Conservation (phyloP, 805 yeast genomes). For the Zygosaccharomyces siamensis region DNA sequence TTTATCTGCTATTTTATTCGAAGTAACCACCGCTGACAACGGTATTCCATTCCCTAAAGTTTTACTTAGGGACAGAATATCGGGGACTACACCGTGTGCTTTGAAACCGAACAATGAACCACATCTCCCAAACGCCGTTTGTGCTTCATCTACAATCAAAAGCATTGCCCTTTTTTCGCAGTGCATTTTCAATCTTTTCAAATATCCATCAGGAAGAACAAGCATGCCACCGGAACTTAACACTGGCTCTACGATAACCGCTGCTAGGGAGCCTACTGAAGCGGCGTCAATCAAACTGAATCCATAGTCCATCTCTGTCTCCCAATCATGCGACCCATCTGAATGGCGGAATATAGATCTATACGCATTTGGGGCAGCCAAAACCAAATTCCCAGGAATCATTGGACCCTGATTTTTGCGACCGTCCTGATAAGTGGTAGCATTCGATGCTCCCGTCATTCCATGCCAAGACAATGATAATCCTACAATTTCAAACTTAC, state of each 20-base stretch:
- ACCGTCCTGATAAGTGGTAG: constrained; percentile 28
- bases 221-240: constrained; percentile 52
- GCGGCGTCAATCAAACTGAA: constrained; percentile 28
- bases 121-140: constrained; percentile 51
- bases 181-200: constrained; percentile 25
- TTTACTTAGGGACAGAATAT: constrained; percentile 33
- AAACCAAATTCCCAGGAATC: constrained; percentile 26
- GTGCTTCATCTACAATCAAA: constrained; percentile 52
- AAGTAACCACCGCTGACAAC: constrained; percentile 31
- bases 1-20: constrained; percentile 23
- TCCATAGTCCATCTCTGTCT: constrained; percentile 28
- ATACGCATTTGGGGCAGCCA: constrained; percentile 30
- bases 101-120: constrained; percentile 44
- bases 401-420: constrained; percentile 30
- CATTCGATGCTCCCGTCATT: constrained; percentile 29
- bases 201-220: constrained; percentile 37
- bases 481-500: constrained; percentile 30
- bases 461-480: constrained; percentile 32
- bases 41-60: constrained; percentile 36
- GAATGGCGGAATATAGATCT: constrained; percentile 27
- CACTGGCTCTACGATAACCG: constrained; percentile 48
- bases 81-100: constrained; percentile 32
- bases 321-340: constrained; percentile 32
- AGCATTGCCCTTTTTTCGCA: constrained; percentile 41
- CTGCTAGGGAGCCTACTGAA: constrained; percentile 42